Conservation (phyloP, 2,329 filamentous ascomycete species). For the Diaporthe aspalathi region DNA sequence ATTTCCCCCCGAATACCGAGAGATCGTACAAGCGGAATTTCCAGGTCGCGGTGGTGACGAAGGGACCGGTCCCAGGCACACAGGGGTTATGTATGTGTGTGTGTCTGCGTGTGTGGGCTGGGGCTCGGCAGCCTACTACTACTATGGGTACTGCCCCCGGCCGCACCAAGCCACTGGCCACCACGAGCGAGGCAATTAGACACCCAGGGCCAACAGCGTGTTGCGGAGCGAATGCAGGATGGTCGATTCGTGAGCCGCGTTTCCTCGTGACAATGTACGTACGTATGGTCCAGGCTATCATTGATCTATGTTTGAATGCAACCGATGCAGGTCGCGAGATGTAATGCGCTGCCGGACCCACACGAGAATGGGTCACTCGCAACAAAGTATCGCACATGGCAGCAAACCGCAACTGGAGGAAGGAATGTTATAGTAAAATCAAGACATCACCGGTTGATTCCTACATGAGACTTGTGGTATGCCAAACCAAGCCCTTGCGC, state of each 20-base stretch:
- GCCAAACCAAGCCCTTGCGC: too few relatives aligned
- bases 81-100: not conserved
- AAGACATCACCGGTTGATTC: too few relatives aligned
- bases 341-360: not conserved
- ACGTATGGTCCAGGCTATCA: not conserved
- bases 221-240: constrained; percentile 8
- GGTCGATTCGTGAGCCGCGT: not conserved
- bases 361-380: not conserved
- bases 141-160: not conserved
- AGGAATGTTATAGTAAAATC: too few relatives aligned
- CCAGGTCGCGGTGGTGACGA: constrained; percentile 23
- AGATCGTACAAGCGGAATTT: constrained; percentile 19
- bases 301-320: not conserved
- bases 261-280: not conserved
- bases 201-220: constrained; percentile 4
- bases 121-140: not conserved
- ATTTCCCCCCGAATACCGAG: constrained; percentile 37
- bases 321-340: not conserved
- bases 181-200: constrained; percentile 25
- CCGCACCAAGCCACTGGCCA: constrained; percentile 21
- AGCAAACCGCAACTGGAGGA: not conserved
- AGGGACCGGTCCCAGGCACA: constrained; percentile 10
- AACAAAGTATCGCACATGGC: too few relatives aligned
- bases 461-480: too few relatives aligned
- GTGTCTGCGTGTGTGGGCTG: not conserved